Percentiles rank a stretch among this genome's conserved stretches.
Conservation (phyloP, 371 early-diverging fungal species). For the Coemansia sp. region DNA sequence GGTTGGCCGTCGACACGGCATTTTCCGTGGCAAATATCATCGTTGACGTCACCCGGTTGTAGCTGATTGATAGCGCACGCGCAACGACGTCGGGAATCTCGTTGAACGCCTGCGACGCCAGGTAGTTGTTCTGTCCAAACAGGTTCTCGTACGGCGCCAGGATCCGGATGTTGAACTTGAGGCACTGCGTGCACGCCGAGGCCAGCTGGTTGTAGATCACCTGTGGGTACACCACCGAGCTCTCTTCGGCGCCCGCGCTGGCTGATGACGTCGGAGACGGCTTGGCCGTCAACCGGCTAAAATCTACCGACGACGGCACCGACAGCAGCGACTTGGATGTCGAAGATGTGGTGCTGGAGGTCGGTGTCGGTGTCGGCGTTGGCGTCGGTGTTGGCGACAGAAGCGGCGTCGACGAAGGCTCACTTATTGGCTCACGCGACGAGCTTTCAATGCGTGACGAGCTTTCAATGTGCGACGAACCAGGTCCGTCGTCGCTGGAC, state of each 20-base stretch:
- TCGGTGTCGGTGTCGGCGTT: not conserved
- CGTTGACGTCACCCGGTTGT: conserved; percentile 33
- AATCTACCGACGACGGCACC: conserved; percentile 36
- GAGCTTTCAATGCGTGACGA: not conserved
- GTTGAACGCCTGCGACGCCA: conserved; percentile 45
- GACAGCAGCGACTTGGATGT: conserved; percentile 12
- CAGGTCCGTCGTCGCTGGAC: not conserved
- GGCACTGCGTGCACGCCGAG: conserved; percentile 40
- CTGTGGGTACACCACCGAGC: conserved; percentile 12
- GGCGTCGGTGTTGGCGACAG: not conserved
- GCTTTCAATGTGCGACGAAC: not conserved
- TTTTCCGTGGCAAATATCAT: conserved; percentile 32
- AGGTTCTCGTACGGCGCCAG: conserved; percentile 41
- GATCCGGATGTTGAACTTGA: conserved; percentile 37
- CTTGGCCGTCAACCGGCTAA: conserved; percentile 22
- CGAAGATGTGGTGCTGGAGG: conserved; percentile 4
- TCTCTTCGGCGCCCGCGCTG: not conserved
- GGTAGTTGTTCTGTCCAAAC: conserved; percentile 42
- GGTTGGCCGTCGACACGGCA: conserved; percentile 10
- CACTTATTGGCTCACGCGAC: not conserved
- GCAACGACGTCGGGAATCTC: conserved; percentile 35
- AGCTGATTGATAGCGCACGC: conserved; percentile 28
- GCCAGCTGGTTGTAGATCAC: conserved; percentile 35
- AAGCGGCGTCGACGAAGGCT: not conserved
- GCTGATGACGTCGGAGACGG: conserved; percentile 6